These are phyloP conservation scores for Pleurozium schreberi DNA, from an alignment of 225 moss, liverwort and hornwort species.

Conservation along the genomic window DNA sequence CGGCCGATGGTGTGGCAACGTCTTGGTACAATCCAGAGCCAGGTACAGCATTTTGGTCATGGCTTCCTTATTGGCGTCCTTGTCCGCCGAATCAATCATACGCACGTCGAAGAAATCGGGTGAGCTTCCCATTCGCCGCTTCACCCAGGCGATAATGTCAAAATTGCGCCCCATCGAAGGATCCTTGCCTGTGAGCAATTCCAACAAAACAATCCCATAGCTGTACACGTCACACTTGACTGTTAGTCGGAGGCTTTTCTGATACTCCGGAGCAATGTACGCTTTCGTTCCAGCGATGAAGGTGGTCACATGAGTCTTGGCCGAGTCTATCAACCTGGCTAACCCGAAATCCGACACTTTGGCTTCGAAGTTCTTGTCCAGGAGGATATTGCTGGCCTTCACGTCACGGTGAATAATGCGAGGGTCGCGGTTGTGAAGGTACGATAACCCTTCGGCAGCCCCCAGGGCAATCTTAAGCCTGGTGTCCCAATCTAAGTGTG, in stretches of 20 bases:
- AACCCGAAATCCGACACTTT: conserved; percentile 46
- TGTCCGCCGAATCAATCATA: conserved; percentile 13
- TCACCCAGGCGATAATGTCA: conserved; percentile 47
- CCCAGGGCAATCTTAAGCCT: conserved; percentile 40
- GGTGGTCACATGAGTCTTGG: conserved; percentile 45
- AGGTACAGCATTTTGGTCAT: conserved; percentile 29
- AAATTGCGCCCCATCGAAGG: conserved; percentile 39
- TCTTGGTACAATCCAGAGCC: conserved; percentile 31
- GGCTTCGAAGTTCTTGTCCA: conserved; percentile 36
- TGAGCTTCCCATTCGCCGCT: conserved; percentile 28
- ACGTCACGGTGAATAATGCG: conserved; percentile 50
- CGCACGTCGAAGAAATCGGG: conserved; percentile 41
- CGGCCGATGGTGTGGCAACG: conserved; percentile 18
- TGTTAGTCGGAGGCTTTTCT: conserved; percentile 32
- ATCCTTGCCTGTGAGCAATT: conserved; percentile 41
- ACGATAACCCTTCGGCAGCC: conserved; percentile 22
- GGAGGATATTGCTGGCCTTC: conserved; percentile 48
- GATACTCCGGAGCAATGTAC: conserved; percentile 47
- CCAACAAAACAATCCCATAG: conserved; percentile 35
- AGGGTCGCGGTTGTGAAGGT: conserved; percentile 39
- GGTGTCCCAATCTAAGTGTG: conserved; percentile 22
- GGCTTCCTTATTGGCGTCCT: conserved; percentile 22
- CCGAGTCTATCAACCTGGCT: conserved; percentile 26
- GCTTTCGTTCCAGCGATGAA: conserved; percentile 47
- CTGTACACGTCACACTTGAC: conserved; percentile 48